phyloP scores from a whole-genome alignment of 306 rosid species.

The Dalbergia cochinchinensis region DNA sequence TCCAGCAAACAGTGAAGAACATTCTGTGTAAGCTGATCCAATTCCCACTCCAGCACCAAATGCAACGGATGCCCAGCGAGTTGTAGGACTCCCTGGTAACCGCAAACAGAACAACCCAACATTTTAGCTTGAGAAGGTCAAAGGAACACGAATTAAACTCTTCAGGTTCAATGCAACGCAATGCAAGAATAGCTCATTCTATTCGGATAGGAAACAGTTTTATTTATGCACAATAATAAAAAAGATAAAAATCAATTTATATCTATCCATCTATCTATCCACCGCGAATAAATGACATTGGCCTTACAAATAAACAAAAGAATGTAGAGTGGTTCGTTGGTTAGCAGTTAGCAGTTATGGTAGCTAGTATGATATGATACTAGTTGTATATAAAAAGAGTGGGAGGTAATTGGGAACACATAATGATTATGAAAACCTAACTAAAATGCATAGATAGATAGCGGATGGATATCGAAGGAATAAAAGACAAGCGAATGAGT shows the following conservation, averaged over 20 bases:
- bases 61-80: conserved; percentile 83
- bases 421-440: neutral
- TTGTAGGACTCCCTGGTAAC: conserved; percentile 68
- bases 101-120: neutral
- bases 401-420: too few species aligned
- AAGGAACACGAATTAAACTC: neutral
- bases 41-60: conserved; percentile 81
- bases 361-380: neutral
- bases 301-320: neutral
- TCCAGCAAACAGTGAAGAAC: conserved; percentile 61
- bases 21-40: conserved; percentile 78
- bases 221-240: neutral
- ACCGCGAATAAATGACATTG: neutral
- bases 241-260: neutral
- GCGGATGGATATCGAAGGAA: neutral
- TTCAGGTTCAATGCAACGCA: neutral
- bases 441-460: neutral
- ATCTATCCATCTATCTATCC: neutral
- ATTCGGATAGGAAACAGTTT: neutral
- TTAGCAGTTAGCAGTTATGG: neutral
- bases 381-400: neutral
- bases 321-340: neutral
- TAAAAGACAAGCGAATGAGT: too few species aligned
- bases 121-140: neutral
- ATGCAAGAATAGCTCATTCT: neutral